Base-by-base conservation (phyloP, 129 eudicot genomes). In the Lonicera japonica region DNA sequence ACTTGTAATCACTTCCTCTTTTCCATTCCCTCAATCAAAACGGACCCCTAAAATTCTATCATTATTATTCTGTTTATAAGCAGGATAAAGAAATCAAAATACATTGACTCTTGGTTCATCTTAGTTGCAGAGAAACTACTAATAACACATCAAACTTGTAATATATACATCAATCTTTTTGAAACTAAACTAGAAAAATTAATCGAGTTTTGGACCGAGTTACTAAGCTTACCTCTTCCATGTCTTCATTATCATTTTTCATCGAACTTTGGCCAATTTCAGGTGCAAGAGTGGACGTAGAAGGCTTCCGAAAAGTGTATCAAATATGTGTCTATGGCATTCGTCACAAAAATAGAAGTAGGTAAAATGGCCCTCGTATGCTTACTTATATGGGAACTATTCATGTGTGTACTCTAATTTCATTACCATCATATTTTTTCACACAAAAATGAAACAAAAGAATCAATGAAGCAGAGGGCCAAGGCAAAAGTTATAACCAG, bases 291-390 rank as follows among this genome's bases (percentile, higher is more conserved):
- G 79, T 13, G 97, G 89, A 13, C 95, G 95, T 81, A 80, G 87
- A 36, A 94, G 95, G 58, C 73, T 71, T 71, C 97, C 97, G 39
- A 73, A 86, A 12, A 83, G 79, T 11, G 87, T 83, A 65, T 69
- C 70, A 58, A 90, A 61, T 47, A 90, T 90, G 70, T 90, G 95
- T 64, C 86, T 77, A 58, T 90, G 97, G 58, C 97, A 90, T 67
- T 90, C 95, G 57, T 86, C 83, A n/a, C 97, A 90, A 70, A 90
- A 83, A 64, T 83, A 90, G 65, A 86, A 81, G 70, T 90, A 86
- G 24, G 95, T 83, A 70, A 86, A 90, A 66, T 90, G 95, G 21
- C 97, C 95, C 64, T 90, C 95, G 61, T 83, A 77, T n/a, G n/a
- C n/a, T n/a, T n/a, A n/a, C n/a, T n/a, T n/a, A n/a, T n/a, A n/a